These are phyloP conservation scores for Leucogyrophana mollusca DNA, from an alignment of 768 basidiomycete species.

Conservation along the genomic window DNA sequence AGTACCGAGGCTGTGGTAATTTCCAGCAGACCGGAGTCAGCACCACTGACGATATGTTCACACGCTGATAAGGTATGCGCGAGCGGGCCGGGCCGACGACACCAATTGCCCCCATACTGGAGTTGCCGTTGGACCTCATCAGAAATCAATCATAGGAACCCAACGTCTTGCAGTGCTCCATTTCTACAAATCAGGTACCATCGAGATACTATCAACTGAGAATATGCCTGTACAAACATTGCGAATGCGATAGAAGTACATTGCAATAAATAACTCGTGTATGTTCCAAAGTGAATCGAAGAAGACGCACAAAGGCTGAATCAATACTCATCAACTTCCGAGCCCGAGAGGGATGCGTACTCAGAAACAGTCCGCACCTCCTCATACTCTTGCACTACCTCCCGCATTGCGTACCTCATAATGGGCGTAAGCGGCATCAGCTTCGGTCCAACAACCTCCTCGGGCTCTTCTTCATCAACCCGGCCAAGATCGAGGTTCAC, in stretches of 20 bases:
- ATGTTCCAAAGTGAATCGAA: neutral
- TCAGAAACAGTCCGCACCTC: slow-evolving; percentile 74
- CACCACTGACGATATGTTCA: no score
- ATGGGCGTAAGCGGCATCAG: slow-evolving; percentile 77
- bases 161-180: no score
- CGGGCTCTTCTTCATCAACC: slow-evolving; percentile 49
- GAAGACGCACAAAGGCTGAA: slow-evolving; percentile 7
- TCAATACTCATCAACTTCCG: slow-evolving; percentile 76
- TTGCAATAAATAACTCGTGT: neutral
- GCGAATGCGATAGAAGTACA: neutral
- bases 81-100: no score
- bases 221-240: neutral
- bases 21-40: no score
- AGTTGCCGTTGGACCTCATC: no score
- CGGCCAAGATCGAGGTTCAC: slow-evolving; percentile 38
- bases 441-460: slow-evolving; percentile 68
- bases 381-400: slow-evolving; percentile 81
- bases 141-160: no score
- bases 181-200: no score
- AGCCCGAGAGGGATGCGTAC: slow-evolving; percentile 63
- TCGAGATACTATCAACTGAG: neutral
- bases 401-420: slow-evolving; percentile 81
- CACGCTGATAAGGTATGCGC: no score
- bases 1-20: no score
- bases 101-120: no score